phyloP scores from a whole-genome alignment of 176 grass and related monocot genomes.

The Avena sativa region DNA sequence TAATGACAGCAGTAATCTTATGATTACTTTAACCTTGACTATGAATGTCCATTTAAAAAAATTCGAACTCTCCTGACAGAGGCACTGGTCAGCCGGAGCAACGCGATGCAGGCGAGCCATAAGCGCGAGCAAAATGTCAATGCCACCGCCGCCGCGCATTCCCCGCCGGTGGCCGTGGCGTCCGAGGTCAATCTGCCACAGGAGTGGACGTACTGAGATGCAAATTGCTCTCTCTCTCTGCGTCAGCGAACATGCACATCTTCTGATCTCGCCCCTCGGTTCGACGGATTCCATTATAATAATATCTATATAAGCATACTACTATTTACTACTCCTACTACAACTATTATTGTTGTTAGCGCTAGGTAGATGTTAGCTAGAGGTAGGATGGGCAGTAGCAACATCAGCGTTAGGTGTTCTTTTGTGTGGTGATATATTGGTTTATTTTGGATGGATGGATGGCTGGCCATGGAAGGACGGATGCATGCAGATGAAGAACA shows the following conservation, averaged over 20 bases:
- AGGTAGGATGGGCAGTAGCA: slow-evolving; percentile 48
- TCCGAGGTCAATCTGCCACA: slow-evolving; percentile 63
- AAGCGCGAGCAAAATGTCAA: slow-evolving; percentile 15
- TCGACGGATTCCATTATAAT: slow-evolving; percentile 11
- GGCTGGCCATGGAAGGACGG: not conserved
- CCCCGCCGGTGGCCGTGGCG: not conserved
- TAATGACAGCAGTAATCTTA: not conserved
- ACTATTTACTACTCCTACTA: not conserved
- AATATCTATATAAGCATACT: not conserved
- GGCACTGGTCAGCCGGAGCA: slow-evolving; percentile 65
- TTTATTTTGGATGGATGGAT: slow-evolving; percentile 60
- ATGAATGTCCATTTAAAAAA: not conserved
- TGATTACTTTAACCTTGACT: not conserved
- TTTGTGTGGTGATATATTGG: slow-evolving; percentile 59
- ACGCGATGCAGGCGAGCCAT: slow-evolving; percentile 45
- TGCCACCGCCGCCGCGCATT: not conserved
- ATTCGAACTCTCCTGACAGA: slow-evolving; percentile 27
- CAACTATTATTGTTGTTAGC: slow-evolving; percentile 28
- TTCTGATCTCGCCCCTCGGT: slow-evolving; percentile 22
- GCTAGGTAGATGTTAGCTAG: slow-evolving; percentile 60
- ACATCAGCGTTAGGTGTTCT: slow-evolving; percentile 68
- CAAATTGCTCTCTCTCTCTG: not conserved
- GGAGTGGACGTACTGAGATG: slow-evolving; percentile 88
- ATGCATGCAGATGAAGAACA: slow-evolving; percentile 37
- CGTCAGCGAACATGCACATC: slow-evolving; percentile 16